Evolutionary conservation across 139 green algal genomes (phyloP), one percentile per base, ranked within the genome.

Genomic region (Mychonastes homosphaera): DNA sequence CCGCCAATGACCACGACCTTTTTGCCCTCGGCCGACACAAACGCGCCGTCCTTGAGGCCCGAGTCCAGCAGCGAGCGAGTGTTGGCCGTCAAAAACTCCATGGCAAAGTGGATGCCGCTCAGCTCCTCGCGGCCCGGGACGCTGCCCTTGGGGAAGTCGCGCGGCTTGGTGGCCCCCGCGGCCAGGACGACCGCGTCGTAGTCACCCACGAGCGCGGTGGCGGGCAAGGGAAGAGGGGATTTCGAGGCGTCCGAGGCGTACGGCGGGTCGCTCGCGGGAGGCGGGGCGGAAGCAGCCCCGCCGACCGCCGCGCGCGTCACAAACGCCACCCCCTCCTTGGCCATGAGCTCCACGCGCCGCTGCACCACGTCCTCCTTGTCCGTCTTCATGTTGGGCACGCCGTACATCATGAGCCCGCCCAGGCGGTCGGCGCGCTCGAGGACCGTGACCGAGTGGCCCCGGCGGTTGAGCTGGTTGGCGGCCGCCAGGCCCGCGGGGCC

Each of bases 331-430:
- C 60, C 60, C 74, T 97, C 90, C 1, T 51, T 73, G 3, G 80
- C 84, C 90, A 97, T 96, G 39, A 96, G 76, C 67, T 97, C 77
- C 52, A 96, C 90, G 23, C 90, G 79, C 19, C 90, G 82, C 79
- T 97, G 85, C 51, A 96, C 88, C 33, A 96, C 77, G 38, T 89
- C 76, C 12, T 76, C 48, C 79, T 97, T 97, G 77, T 92, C 90
- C 2, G 84, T 87, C 78, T 97, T 97, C 89, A 97, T 97, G 81
- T 97, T 97, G 64, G 90, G 90, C 53, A 97, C 91, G 38, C 79
- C 84, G 59, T 94, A 94, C 90, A 97, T 97, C 91, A 97, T 98
- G 36, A 97, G 80, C 18, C 90, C 90, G 28, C 90, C 90, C 1
- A 90, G 73, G 58, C 90, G 81, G 71, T 97, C 90, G 3, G 84